Conservation (phyloP, 106 monocot genomes). For the Dactylorhiza incarnata region DNA sequence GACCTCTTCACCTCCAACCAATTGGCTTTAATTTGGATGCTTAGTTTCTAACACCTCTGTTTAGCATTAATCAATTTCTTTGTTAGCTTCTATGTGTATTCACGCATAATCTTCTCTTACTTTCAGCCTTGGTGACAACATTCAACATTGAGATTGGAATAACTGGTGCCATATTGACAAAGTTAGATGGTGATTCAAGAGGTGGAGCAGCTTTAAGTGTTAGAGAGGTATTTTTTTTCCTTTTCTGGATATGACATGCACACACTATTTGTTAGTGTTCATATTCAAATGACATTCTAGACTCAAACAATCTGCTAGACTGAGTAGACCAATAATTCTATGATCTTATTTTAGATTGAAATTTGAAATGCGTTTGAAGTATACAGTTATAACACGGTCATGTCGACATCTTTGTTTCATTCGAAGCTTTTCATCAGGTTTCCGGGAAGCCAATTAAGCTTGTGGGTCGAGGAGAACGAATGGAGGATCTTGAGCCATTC, state of each 20-base stretch:
- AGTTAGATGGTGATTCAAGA: constrained; percentile 95
- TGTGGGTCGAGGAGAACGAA: constrained; percentile 83
- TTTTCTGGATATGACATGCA: not conserved
- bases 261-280: not conserved
- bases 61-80: not conserved
- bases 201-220: constrained; percentile 98
- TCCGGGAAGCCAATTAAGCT: constrained; percentile 98
- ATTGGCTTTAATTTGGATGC: no score
- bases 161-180: constrained; percentile 95
- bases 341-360: not conserved
- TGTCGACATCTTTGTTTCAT: not conserved
- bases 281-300: not conserved
- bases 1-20: no score
- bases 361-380: not conserved
- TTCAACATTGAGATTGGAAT: constrained; percentile 98
- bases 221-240: constrained; percentile 54
- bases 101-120: not conserved
- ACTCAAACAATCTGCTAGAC: not conserved
- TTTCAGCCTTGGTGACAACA: constrained; percentile 82
- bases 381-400: not conserved
- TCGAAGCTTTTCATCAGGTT: constrained; percentile 31
- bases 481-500: constrained; percentile 96
- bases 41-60: no score
- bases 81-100: not conserved
- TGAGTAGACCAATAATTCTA: not conserved